These are phyloP conservation scores for Trichoderma lentiforme DNA, from an alignment of 2,329 filamentous ascomycete species.

Conservation along the genomic window DNA sequence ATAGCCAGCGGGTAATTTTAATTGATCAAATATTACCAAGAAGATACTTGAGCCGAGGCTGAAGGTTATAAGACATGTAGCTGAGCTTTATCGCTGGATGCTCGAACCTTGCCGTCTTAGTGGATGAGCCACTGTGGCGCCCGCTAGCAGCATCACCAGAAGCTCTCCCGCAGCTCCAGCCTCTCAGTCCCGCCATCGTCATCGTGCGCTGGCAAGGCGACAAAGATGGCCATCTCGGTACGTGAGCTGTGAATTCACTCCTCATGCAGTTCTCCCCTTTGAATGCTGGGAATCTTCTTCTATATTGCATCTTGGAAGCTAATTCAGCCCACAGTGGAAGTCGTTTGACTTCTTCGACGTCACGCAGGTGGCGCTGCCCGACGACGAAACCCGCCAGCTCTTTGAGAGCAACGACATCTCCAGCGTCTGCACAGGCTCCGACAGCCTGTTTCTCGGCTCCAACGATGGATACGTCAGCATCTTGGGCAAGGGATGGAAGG, in stretches of 20 bases:
- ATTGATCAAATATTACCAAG: too few species aligned
- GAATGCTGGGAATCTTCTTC: neutral
- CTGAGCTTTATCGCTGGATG: neutral
- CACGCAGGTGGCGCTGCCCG: conserved; percentile 72
- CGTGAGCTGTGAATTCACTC: neutral
- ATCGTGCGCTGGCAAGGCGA: conserved; percentile 30
- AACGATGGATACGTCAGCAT: conserved; percentile 84
- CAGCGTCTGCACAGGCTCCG: conserved; percentile 79
- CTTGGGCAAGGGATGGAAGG: conserved; percentile 81
- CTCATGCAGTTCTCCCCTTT: neutral
- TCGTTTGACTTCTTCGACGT: conserved; percentile 99
- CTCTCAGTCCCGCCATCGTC: conserved; percentile 30
- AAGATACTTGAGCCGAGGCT: neutral
- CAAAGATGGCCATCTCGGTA: conserved; percentile 37
- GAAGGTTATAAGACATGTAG: neutral
- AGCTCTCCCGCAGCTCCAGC: conserved; percentile 9
- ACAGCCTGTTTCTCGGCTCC: conserved; percentile 85
- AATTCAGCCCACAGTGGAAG: conserved; percentile 72
- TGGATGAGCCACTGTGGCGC: conserved; percentile 25
- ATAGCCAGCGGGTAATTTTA: neutral
- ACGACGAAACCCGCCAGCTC: conserved; percentile 73
- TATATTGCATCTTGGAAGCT: neutral
- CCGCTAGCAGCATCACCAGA: neutral
- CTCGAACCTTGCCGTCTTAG: neutral
- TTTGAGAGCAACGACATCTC: conserved; percentile 82